Evolutionary conservation across 2,329 filamentous ascomycete genomes (phyloP), one percentile per base, ranked within the genome.

Genomic region (Sphaerulina vaccinii): DNA sequence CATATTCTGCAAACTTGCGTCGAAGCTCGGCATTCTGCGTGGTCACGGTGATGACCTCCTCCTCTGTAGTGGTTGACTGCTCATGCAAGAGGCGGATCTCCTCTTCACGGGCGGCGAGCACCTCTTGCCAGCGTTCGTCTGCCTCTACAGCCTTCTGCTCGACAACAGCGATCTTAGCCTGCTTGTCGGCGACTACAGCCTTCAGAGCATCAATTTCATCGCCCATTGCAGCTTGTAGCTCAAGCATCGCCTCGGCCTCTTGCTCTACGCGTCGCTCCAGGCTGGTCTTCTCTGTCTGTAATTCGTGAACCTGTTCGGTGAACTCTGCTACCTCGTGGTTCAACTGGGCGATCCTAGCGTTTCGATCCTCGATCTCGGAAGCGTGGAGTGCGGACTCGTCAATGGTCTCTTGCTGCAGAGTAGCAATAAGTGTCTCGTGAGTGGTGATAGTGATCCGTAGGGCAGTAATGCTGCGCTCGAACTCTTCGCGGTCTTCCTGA

Each of bases 81-180:
- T 50, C 43, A 15, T 53, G 54, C 48, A 75, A 65, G n/a, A 59
- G 52, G 13, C 65, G 64, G 48, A 75, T 71, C 39, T 72, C 68
- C 40, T 62, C 61, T 39, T 73, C 68, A 32, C 70, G 66, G 9
- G 67, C 67, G 10, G 65, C 63, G 16, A 73, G 63, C 9, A 72
- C 64, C 45, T 73, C 70, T 50, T 69, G 69, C 57, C 74, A 70
- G 21, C 69, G 68, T 3, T 64, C 65, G 51, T 76, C 74, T 40
- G 72, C 70, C 33, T 65, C 58, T 9, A 55, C 40, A 8, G 66
- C 65, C 44, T 68, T 68, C 43, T 62, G 53, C 44, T 65, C 63
- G 10, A 70, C 61, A 24, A 60, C 49, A 10, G 63, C 51, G 19
- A 70, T 69, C 54, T 68, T 67, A 29, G 51, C 56, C 36, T 69